phyloP scores from a whole-genome alignment of 495 filamentous ascomycete species.

The Lepidopterella palustris region DNA sequence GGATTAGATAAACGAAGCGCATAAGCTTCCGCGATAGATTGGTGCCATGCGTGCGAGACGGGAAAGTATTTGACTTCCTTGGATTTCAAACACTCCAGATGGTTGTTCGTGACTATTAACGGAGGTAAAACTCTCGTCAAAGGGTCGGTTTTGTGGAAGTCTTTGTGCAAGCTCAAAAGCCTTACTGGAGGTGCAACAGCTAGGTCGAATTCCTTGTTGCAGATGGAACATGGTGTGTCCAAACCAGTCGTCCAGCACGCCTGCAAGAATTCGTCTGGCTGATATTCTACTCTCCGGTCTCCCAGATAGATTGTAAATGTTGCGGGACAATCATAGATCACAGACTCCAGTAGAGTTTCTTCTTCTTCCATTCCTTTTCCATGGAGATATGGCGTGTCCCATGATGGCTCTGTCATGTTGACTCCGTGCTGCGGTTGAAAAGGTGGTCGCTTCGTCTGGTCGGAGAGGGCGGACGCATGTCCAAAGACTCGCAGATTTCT shows the following conservation, averaged over 20 bases:
- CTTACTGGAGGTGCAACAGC: not conserved
- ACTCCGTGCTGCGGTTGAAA: not conserved
- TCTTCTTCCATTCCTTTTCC: not conserved
- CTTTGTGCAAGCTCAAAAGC: not conserved
- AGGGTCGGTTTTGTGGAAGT: not conserved
- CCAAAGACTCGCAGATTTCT: not conserved
- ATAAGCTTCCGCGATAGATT: not conserved
- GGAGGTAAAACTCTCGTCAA: not conserved
- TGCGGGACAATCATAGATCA: not conserved
- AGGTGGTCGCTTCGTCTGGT: not conserved
- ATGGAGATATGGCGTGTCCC: slow-evolving; percentile 1
- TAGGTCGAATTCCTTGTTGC: not conserved
- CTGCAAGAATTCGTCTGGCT: not conserved
- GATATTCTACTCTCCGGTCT: not conserved
- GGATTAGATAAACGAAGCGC: not conserved
- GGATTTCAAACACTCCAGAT: slow-evolving; percentile 1
- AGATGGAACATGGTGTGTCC: not conserved
- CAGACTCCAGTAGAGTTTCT: not conserved
- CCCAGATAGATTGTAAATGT: slow-evolving; percentile 1
- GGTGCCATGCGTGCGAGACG: not conserved
- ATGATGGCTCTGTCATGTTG: not conserved
- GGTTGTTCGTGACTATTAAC: not conserved
- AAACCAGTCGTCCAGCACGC: not conserved
- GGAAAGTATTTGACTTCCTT: not conserved
- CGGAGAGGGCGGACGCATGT: not conserved